These are phyloP conservation scores for Citrus mangshanensis DNA, from an alignment of 345 rosid genomes.

Conservation along the genomic window DNA sequence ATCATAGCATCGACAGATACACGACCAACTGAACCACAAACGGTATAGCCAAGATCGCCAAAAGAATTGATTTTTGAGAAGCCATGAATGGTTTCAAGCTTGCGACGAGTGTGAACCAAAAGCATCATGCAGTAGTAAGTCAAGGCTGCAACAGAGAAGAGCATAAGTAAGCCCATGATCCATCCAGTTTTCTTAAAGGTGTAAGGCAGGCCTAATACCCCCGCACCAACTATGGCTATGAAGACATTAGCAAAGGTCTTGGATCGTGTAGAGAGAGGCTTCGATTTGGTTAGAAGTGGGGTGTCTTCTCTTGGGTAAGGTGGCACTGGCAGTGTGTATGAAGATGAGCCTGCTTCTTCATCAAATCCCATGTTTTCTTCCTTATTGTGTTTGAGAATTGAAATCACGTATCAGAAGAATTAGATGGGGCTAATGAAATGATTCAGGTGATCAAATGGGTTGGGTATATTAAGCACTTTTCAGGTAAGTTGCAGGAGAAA, in stretches of 20 bases:
- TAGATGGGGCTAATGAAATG: not conserved
- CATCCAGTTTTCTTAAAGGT: conserved; percentile 76
- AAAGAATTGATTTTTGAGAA: conserved; percentile 58
- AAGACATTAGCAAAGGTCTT: conserved; percentile 73
- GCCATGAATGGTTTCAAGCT: conserved; percentile 47
- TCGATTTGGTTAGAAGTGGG: conserved; percentile 28
- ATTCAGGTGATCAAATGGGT: not conserved
- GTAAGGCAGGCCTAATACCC: conserved; percentile 73
- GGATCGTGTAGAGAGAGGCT: conserved; percentile 45
- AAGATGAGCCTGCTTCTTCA: conserved; percentile 38
- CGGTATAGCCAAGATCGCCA: conserved; percentile 61
- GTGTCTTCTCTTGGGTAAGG: conserved; percentile 40
- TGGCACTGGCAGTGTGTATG: conserved; percentile 26
- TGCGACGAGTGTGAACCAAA: conserved; percentile 59
- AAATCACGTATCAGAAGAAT: too few relatives aligned
- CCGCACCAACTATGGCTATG: conserved; percentile 75
- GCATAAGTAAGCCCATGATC: conserved; percentile 57
- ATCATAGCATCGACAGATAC: conserved; percentile 57
- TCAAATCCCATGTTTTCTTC: conserved; percentile 19
- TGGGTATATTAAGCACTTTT: not conserved
- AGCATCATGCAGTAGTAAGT: conserved; percentile 76
- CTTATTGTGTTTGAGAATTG: not conserved
- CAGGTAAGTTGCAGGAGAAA: not conserved
- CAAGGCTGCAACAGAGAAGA: conserved; percentile 53
- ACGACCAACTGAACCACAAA: conserved; percentile 55